Conservation (phyloP, 306 rosid genomes). For the Lathyrus sativus region DNA sequence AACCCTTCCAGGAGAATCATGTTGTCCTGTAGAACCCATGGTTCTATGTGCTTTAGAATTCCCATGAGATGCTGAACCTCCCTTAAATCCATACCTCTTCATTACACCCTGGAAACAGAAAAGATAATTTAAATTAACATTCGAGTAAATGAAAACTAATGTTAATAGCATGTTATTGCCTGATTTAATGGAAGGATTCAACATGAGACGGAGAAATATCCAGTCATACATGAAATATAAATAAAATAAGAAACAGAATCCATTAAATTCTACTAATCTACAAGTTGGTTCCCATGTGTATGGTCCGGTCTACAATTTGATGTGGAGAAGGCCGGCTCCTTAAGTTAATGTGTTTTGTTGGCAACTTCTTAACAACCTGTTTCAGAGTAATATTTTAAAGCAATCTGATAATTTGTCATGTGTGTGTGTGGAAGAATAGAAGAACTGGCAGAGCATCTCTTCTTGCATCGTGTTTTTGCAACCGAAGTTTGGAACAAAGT, state of each 20-base stretch:
- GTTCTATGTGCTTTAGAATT: slow-evolving; percentile 64
- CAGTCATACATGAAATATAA: neutral
- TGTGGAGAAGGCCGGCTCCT: too few relatives aligned
- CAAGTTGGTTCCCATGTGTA: too few relatives aligned
- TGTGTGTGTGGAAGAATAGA: too few relatives aligned
- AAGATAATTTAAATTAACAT: slow-evolving; percentile 23
- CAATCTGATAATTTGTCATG: too few relatives aligned
- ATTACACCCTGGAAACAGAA: slow-evolving; percentile 69
- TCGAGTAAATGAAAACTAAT: neutral
- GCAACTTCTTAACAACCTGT: too few relatives aligned
- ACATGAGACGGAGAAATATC: slow-evolving; percentile 11
- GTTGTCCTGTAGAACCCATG: slow-evolving; percentile 75
- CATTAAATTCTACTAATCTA: neutral
- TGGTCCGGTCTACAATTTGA: too few relatives aligned
- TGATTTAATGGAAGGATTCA: slow-evolving; percentile 15
- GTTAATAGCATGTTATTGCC: neutral
- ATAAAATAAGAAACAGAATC: slow-evolving; percentile 14
- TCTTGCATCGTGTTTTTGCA: too few relatives aligned
- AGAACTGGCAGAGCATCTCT: too few relatives aligned
- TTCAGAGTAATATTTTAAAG: too few relatives aligned
- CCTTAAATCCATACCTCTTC: slow-evolving; percentile 54
- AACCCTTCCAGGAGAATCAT: slow-evolving; percentile 79
- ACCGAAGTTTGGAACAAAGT: too few relatives aligned
- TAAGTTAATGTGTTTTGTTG: too few relatives aligned
- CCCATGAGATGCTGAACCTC: slow-evolving; percentile 83